phyloP scores from a whole-genome alignment of 2,329 filamentous ascomycete species.

The Trichoderma gracile region DNA sequence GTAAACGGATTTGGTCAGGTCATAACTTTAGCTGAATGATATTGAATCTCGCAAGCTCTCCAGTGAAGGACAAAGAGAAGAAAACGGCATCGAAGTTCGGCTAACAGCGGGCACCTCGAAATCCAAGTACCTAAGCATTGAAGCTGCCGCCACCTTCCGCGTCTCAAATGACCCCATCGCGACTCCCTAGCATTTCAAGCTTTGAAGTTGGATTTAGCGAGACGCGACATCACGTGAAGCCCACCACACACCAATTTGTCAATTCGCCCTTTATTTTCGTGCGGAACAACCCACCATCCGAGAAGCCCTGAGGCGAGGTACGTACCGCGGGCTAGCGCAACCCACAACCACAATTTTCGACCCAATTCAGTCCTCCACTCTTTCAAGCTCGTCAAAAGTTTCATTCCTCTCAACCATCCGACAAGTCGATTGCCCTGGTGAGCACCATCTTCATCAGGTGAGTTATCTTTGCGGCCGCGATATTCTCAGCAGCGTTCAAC shows the following conservation, averaged over 20 bases:
- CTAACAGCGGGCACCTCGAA: too few species aligned
- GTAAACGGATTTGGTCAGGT: not conserved
- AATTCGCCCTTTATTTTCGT: not conserved
- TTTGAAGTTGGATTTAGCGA: not conserved
- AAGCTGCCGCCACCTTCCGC: not conserved
- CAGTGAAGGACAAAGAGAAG: not conserved
- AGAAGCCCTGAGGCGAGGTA: slow-evolving; percentile 35
- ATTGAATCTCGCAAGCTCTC: not conserved
- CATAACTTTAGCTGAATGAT: not conserved
- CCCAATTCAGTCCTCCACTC: slow-evolving; percentile 38
- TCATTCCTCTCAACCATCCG: slow-evolving; percentile 42
- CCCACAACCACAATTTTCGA: slow-evolving; percentile 46
- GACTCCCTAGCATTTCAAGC: not conserved
- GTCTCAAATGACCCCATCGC: not conserved
- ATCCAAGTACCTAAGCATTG: not conserved
- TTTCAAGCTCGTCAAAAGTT: slow-evolving; percentile 39
- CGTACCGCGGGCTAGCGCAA: slow-evolving; percentile 41
- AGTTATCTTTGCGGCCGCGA: slow-evolving; percentile 34
- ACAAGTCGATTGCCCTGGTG: slow-evolving; percentile 53
- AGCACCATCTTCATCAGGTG: slow-evolving; percentile 51
- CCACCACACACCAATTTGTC: not conserved
- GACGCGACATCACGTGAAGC: not conserved
- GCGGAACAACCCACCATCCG: slow-evolving; percentile 34
- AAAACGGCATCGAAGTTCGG: too few species aligned
- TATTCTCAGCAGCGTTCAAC: not conserved